Evolutionary conservation across 1,284 basidiomycete genomes (phyloP).

Genomic region (Takashimella koratensis): DNA sequence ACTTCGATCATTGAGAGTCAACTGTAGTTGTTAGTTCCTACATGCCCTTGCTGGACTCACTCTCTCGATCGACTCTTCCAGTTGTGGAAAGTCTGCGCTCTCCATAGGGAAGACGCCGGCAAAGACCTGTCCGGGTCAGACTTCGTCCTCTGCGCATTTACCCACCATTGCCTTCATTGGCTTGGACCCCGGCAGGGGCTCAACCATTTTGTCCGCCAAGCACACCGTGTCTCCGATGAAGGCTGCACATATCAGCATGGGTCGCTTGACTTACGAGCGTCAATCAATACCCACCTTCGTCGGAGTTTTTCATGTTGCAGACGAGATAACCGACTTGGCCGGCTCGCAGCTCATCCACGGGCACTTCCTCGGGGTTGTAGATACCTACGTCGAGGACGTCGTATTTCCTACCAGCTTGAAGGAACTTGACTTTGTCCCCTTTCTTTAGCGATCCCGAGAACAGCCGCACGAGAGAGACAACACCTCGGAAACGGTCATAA

Average conservation of each 20-base stretch:
- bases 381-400: conserved; percentile 90
- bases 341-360: conserved; percentile 65
- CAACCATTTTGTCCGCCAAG: conserved; percentile 67
- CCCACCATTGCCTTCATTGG: conserved; percentile 88
- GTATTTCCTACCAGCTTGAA: conserved; percentile 83
- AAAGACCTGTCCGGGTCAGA: conserved; percentile 66
- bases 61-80: conserved; percentile 92
- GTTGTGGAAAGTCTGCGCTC: conserved; percentile 81
- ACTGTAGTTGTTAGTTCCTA: conserved; percentile 18
- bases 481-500: conserved; percentile 94
- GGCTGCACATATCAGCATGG: conserved; percentile 13
- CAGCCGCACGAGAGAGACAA: conserved; percentile 85
- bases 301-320: conserved; percentile 97
- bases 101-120: conserved; percentile 95
- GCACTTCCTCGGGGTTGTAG: conserved; percentile 82
- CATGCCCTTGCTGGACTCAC: conserved; percentile 53
- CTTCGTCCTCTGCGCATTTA: conserved; percentile 3
- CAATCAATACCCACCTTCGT: conserved; percentile 71
- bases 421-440: conserved; percentile 87
- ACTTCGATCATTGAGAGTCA: conserved; percentile 44
- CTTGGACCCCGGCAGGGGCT: conserved; percentile 87
- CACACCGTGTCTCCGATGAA: conserved; percentile 80
- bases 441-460: conserved; percentile 57
- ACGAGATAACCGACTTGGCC: conserved; percentile 87
- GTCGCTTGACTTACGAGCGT: not conserved